These are phyloP conservation scores for Rhytidiadelphus loreus DNA, from an alignment of 225 moss, liverwort and hornwort species.

Conservation along the genomic window DNA sequence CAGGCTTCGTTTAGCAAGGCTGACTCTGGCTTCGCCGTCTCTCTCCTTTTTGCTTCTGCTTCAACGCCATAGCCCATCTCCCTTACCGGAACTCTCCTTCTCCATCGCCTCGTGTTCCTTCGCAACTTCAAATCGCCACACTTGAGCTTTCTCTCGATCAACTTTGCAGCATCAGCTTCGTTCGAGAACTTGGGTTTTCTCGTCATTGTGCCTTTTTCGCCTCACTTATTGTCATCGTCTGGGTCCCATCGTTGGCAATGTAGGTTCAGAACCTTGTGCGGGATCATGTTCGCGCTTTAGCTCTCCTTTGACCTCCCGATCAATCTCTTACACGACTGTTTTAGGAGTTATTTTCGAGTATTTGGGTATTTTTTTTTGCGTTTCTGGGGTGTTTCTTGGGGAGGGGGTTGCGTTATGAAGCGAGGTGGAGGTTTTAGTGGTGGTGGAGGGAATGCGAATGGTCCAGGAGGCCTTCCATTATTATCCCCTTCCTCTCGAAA, in stretches of 20 bases:
- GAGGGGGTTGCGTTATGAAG: conserved; percentile 5
- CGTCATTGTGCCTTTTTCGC: neutral
- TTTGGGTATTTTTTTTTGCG: neutral
- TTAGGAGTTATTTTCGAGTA: neutral
- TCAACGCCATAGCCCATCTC: neutral
- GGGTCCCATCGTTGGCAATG: conserved; percentile 1
- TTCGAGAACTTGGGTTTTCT: neutral
- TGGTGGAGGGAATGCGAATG: conserved; percentile 3
- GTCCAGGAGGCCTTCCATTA: neutral
- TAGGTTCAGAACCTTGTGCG: neutral
- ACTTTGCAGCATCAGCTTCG: neutral
- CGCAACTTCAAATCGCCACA: neutral
- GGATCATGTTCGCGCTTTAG: neutral
- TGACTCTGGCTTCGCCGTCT: neutral
- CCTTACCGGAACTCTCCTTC: neutral
- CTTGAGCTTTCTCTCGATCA: neutral
- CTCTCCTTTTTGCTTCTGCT: neutral
- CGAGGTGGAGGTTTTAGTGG: conserved; percentile 5
- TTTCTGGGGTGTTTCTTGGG: neutral
- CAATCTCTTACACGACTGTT: neutral
- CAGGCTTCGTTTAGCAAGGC: neutral
- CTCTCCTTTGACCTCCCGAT: neutral
- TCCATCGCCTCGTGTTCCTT: neutral
- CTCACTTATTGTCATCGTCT: neutral
- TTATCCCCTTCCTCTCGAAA: conserved; percentile 28